A percentile compares a stretch with the other conserved stretches of the same genome.
Conservation (phyloP, 768 basidiomycete genomes). For the Amanita fuliginea region DNA sequence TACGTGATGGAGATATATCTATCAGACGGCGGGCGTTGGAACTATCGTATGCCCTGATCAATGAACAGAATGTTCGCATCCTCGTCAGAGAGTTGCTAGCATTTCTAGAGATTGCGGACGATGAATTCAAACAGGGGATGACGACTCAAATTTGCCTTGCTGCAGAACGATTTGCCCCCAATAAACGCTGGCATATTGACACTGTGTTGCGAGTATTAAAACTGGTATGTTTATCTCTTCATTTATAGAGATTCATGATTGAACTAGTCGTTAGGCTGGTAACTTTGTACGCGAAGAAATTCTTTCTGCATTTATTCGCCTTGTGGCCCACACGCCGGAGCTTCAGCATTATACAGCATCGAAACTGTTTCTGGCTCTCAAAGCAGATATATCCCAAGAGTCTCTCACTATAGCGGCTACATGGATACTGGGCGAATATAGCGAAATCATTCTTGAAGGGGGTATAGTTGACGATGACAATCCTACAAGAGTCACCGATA, state of each 20-base stretch:
- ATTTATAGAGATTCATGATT: not conserved
- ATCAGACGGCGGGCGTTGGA: conserved; percentile 95
- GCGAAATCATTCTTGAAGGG: conserved; percentile 80
- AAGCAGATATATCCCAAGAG: conserved; percentile 91
- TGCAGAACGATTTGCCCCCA: conserved; percentile 93
- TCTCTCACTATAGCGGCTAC: conserved; percentile 87
- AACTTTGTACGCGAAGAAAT: conserved; percentile 98
- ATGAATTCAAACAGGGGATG: conserved; percentile 97
- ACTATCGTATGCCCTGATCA: conserved; percentile 93
- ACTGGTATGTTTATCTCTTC: conserved; percentile 42
- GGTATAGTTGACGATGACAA: conserved; percentile 71
- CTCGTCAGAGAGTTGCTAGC: conserved; percentile 88
- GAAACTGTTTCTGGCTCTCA: conserved; percentile 79
- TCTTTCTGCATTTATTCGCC: conserved; percentile 86
- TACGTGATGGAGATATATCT: conserved; percentile 98
- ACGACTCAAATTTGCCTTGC: conserved; percentile 95
- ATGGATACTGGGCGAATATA: conserved; percentile 96
- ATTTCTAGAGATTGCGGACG: conserved; percentile 96
- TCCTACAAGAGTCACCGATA: conserved; percentile 61
- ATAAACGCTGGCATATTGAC: conserved; percentile 99
- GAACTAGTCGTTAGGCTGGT: conserved; percentile 55
- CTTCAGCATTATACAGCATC: conserved; percentile 93
- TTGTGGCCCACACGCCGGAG: conserved; percentile 95
- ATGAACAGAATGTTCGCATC: conserved; percentile 87
- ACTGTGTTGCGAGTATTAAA: conserved; percentile 89